phyloP scores from a whole-genome alignment of 257 asterid genomes.

The Solanum pinnatisectum region DNA sequence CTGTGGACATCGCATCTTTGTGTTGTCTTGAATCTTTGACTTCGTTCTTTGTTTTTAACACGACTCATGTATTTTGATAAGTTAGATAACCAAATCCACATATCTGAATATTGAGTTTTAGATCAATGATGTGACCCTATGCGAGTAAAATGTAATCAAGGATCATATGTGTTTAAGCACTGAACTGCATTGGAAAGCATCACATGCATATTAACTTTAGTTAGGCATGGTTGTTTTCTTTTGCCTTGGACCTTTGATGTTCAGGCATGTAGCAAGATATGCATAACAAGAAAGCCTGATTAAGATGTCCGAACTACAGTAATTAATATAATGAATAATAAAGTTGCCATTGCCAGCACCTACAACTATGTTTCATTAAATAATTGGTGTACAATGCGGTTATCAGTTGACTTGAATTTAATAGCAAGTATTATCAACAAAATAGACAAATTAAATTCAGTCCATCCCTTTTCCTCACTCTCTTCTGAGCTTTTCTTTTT shows the following conservation, averaged over 20 bases:
- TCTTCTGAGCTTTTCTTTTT: not conserved
- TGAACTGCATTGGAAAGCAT: not conserved
- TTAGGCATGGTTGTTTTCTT: not conserved
- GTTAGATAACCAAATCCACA: not conserved
- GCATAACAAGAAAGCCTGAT: not conserved
- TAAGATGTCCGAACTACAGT: not conserved
- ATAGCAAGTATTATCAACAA: not conserved
- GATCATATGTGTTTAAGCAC: not conserved
- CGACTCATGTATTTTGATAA: not conserved
- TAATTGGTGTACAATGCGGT: not conserved
- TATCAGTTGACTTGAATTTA: not conserved
- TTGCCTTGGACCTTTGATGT: not conserved
- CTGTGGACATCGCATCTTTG: not conserved
- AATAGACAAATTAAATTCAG: not conserved
- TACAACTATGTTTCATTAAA: not conserved
- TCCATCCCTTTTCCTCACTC: not conserved
- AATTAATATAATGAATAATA: not conserved
- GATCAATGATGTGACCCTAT: not conserved
- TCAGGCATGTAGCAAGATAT: not conserved
- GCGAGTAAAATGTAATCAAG: not conserved
- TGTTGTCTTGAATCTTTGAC: not conserved
- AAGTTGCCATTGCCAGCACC: not conserved
- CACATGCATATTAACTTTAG: not conserved
- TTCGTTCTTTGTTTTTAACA: not conserved
- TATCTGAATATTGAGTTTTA: not conserved